Base-by-base conservation (phyloP, 2,329 filamentous ascomycete genomes). In the Penicillium sp. region DNA sequence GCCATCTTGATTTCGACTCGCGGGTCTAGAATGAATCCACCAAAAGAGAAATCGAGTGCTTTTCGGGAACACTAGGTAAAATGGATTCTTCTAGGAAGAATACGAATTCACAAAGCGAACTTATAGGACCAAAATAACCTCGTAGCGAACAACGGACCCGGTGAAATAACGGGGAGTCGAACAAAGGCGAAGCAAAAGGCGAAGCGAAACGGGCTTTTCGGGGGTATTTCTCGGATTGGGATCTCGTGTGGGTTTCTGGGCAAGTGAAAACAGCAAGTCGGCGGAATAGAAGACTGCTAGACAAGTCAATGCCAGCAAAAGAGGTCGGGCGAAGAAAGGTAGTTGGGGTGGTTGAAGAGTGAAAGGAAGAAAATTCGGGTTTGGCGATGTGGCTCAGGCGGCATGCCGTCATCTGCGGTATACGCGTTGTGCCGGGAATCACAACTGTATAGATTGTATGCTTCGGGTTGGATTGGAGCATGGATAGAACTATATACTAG, bases 1-100 rank as follows among this genome's bases (percentile, higher is more conserved):
- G 91, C 90, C 92, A 96, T 97, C 50, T 66, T 67, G 65, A 68
- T 60, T 49, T 60, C 50, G 46, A 58, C 48, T 57, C 51, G 57
- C 53, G 33, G 50, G 49, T 61, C 47, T 41, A 42, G 48, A 58
- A 55, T 25, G 40, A 50, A 51, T 42, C 42, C 50, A 60, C 62
- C 54, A 55, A 60, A 38, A 51, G 54, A 37, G 49, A 55, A 57
- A 49, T 61, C 60, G 41, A 54, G 54, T 33, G 50, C 43, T 41
- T 54, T 58, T 58, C 40, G 48, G 37, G 33, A 21, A 38, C 47
- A 45, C 52, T 41, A 19, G 46, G 37, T 38, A 52, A 50, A 43
- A 54, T 58, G 33, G 31, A 38, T 54, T 52, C 49, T 50, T 31
- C 31, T 19, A 31, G 2, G 31, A 52, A 51, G 47, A 56, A 40